Evolutionary conservation across 371 early-diverging fungal species (phyloP).

Genomic region (Smittium mucronatum): DNA sequence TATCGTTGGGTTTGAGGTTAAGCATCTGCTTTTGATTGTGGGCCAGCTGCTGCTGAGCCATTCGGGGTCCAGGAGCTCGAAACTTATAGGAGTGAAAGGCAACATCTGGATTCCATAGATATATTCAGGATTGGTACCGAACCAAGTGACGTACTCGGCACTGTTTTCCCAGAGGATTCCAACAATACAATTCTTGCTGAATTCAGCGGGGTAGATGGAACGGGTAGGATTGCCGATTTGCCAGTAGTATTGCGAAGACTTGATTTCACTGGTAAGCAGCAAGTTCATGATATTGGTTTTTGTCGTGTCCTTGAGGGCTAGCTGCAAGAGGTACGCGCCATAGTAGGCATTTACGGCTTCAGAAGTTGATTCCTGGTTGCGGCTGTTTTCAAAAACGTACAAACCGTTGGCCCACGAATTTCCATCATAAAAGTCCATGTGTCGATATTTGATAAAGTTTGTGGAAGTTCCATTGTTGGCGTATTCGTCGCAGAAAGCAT

Average conservation of each 20-base stretch:
- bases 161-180: slow-evolving; percentile 64
- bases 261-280: slow-evolving; percentile 40
- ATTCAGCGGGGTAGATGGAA: slow-evolving; percentile 20
- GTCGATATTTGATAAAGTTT: slow-evolving; percentile 49
- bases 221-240: slow-evolving; percentile 17
- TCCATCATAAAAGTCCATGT: slow-evolving; percentile 62
- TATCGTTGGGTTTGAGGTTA: neutral
- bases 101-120: slow-evolving; percentile 71
- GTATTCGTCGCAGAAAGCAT: slow-evolving; percentile 37
- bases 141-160: slow-evolving; percentile 53
- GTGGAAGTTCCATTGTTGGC: slow-evolving; percentile 45
- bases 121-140: slow-evolving; percentile 46
- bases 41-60: slow-evolving; percentile 31
- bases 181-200: slow-evolving; percentile 46
- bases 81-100: slow-evolving; percentile 54
- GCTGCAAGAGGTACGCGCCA: slow-evolving; percentile 43
- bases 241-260: slow-evolving; percentile 47
- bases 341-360: slow-evolving; percentile 67
- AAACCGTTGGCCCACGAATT: slow-evolving; percentile 72
- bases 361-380: slow-evolving; percentile 61
- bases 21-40: slow-evolving; percentile 15
- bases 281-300: slow-evolving; percentile 28
- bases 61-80: slow-evolving; percentile 16
- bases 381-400: slow-evolving; percentile 48
- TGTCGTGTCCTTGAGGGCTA: neutral